A percentile compares a stretch with the other conserved stretches of the same genome.
Evolutionary conservation across 306 rosid species (phyloP).

Genomic region (Cotoneaster glaucophyllus): DNA sequence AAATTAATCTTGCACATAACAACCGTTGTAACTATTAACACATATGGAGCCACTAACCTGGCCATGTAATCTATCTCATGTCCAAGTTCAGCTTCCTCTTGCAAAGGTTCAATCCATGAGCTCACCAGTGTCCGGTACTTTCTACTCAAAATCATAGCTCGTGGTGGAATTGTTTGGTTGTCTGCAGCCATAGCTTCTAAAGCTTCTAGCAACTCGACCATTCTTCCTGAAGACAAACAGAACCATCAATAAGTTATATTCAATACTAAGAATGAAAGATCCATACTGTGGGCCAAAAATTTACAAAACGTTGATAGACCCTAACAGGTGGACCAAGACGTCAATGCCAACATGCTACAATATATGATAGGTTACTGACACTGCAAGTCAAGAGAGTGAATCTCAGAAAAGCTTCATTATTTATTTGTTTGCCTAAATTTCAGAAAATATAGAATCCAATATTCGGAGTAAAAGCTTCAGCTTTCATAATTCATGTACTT

Average conservation of each 20-base stretch:
- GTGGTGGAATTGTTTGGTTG: constrained; percentile 67
- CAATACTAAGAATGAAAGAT: constrained; percentile 14
- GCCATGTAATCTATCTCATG: constrained; percentile 91
- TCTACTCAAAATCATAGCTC: constrained; percentile 95
- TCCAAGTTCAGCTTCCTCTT: constrained; percentile 97
- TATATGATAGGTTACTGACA: constrained; percentile 1
- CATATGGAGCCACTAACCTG: constrained; percentile 58
- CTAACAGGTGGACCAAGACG: background rate
- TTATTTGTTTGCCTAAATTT: background rate
- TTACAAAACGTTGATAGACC: background rate
- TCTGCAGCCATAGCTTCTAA: constrained; percentile 79
- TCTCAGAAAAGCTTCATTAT: background rate
- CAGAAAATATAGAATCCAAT: background rate
- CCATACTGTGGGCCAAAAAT: background rate
- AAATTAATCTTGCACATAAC: background rate
- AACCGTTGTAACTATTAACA: background rate
- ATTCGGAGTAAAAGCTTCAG: background rate
- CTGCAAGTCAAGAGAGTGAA: background rate
- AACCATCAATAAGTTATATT: background rate
- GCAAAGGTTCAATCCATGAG: constrained; percentile 98
- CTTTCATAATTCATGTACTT: background rate
- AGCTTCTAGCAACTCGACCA: constrained; percentile 81
- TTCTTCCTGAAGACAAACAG: constrained; percentile 60
- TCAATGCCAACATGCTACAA: background rate
- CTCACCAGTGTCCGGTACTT: constrained; percentile 89